Conservation (phyloP, 176 grass and related monocot genomes). For the Tillandsia fasciculata region DNA sequence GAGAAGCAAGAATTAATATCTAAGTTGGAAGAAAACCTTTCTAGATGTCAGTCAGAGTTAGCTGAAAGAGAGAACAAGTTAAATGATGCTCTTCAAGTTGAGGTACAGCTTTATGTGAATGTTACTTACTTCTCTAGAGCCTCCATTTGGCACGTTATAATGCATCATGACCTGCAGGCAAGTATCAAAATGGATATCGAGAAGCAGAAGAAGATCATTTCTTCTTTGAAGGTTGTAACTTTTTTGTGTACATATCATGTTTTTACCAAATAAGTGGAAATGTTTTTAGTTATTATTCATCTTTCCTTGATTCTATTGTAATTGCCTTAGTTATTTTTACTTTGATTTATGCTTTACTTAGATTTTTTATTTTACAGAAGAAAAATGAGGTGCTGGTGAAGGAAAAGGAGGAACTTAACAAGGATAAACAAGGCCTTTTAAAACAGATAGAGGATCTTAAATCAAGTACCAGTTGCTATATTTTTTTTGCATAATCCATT, state of each 20-base stretch:
- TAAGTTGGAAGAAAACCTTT: conserved; percentile 68
- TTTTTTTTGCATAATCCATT: neutral
- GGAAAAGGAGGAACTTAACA: conserved; percentile 47
- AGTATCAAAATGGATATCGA: conserved; percentile 59
- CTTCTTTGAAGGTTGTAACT: conserved; percentile 35
- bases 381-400: conserved; percentile 36
- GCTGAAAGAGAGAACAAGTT: conserved; percentile 61
- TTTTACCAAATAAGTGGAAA: neutral
- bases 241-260: neutral
- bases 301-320: conserved; percentile 13
- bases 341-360: neutral
- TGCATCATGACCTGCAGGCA: conserved; percentile 31
- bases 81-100: conserved; percentile 46
- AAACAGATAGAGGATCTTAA: conserved; percentile 94
- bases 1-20: conserved; percentile 58
- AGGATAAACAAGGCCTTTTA: conserved; percentile 49
- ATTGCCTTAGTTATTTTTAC: conserved; percentile 7
- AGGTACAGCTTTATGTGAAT: conserved; percentile 43
- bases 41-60: conserved; percentile 53
- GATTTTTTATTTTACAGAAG: conserved; percentile 40
- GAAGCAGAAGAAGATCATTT: conserved; percentile 31
- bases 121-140: neutral
- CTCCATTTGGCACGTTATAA: neutral
- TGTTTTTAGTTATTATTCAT: neutral
- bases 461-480: conserved; percentile 53